Evolutionary conservation across 352 stramenopile genomes (phyloP), one percentile per base, ranked within the genome.

Genomic region (Globisporangium solare): DNA sequence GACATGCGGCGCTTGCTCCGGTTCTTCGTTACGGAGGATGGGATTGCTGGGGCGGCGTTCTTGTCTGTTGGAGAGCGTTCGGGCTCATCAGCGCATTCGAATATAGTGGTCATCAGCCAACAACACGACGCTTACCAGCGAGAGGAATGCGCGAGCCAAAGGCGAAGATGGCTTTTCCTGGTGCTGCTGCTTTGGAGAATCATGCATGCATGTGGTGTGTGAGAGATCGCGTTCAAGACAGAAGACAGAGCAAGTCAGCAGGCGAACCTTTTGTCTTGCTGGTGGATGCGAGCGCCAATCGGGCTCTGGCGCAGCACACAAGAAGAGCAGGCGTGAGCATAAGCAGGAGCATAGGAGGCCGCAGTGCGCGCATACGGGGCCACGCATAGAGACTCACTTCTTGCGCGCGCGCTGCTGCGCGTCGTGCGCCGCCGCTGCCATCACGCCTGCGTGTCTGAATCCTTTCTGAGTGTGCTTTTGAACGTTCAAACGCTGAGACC

Each of bases 371-470:
- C 40, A 49, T 12, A 17, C 18, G 49, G 20, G 18, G 7, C n/a
- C 17, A 43, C 7, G 12, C 3, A 13, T n/a, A 18, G 17, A 20
- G 39, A 58, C 51, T n/a, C 51, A 58, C 51, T 40, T 58, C 24
- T 58, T 58, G 39, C 51, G 51, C 51, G 21, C 6, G 51, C 51
- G 51, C 51, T 51, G 51, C 40, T 51, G 51, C 22, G 51, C 51
- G 14, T 48, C 24, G 24, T 51, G n/a, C n/a, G n/a, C 51, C 42
- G 17, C 20, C 5, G 31, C 12, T 24, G 49, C n/a, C 15, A 13
- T 39, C 21, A 15, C 51, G 27, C 27, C 17, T 2, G 43, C n/a
- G 6, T 37, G 22, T 47, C 20, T 24, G 12, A 17, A 31, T 41
- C 27, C 27, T 35, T 35, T 35, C 27, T 35, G 27, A 35, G 27